Conservation (phyloP, 495 filamentous ascomycete species). For the Hypoxylon cercidicola region DNA sequence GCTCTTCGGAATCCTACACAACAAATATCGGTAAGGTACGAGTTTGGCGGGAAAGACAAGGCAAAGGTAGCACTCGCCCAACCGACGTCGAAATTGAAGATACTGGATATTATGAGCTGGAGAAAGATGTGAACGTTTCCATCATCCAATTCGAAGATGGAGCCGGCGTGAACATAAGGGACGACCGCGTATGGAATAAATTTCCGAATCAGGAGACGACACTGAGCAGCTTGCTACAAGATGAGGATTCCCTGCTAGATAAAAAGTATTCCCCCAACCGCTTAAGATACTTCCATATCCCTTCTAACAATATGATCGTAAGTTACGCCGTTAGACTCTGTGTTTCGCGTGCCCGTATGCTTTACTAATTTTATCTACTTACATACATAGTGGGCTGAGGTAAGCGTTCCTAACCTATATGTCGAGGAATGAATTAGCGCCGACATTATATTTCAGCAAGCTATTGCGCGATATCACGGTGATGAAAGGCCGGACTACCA, state of each 20-base stretch:
- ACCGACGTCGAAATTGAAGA: neutral
- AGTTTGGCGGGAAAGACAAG: too few relatives aligned
- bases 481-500: conserved; percentile 23
- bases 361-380: neutral
- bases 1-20: neutral
- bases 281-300: conserved; percentile 38
- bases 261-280: neutral
- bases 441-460: conserved; percentile 16
- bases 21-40: too few relatives aligned
- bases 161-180: neutral
- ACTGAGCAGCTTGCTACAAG: neutral
- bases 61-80: neutral
- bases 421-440: neutral
- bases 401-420: conserved; percentile 5
- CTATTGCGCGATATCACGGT: conserved; percentile 33
- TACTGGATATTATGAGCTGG: conserved; percentile 10
- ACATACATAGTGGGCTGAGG: conserved; percentile 38
- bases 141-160: conserved; percentile 30
- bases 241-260: conserved; percentile 1
- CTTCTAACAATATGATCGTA: conserved; percentile 43
- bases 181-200: conserved; percentile 11
- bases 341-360: conserved; percentile 3
- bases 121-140: conserved; percentile 30
- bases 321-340: too few relatives aligned
- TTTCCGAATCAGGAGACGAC: conserved; percentile 40